These are phyloP conservation scores for Hypericum perforatum DNA, from an alignment of 345 rosid species.

Conservation along the genomic window DNA sequence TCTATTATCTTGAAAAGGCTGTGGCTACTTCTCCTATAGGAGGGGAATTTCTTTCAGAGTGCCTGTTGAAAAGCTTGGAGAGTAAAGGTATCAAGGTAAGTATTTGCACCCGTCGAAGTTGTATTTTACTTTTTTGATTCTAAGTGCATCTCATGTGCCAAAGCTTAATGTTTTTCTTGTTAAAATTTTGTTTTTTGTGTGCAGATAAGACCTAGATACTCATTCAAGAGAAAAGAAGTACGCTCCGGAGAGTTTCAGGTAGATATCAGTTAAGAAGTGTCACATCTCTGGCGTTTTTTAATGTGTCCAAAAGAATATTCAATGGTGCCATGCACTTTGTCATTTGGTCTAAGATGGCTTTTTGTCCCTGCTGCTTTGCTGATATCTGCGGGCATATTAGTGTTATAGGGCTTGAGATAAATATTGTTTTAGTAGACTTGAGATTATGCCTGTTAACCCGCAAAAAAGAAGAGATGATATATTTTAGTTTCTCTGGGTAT, in stretches of 20 bases:
- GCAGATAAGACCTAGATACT: constrained; percentile 94
- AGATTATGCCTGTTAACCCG: too few species aligned
- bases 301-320: not conserved
- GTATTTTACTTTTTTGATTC: constrained; percentile 3
- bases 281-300: not conserved
- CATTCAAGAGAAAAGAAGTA: constrained; percentile 91
- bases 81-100: constrained; percentile 82
- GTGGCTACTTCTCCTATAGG: constrained; percentile 79
- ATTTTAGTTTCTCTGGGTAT: too few species aligned
- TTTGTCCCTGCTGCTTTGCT: too few species aligned
- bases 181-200: constrained; percentile 17
- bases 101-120: constrained; percentile 7
- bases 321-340: too few species aligned
- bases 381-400: too few species aligned
- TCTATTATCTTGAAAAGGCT: constrained; percentile 31
- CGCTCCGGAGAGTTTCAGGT: constrained; percentile 95
- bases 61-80: constrained; percentile 95
- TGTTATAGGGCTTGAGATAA: too few species aligned
- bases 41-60: constrained; percentile 88
- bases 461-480: too few species aligned
- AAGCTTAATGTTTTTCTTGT: constrained; percentile 3
- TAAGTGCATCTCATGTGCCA: constrained; percentile 7
- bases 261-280: constrained; percentile 5
- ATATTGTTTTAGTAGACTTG: too few species aligned
- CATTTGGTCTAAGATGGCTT: too few species aligned